Conservation (phyloP, 495 filamentous ascomycete species). For the Daldinia vernicosa region DNA sequence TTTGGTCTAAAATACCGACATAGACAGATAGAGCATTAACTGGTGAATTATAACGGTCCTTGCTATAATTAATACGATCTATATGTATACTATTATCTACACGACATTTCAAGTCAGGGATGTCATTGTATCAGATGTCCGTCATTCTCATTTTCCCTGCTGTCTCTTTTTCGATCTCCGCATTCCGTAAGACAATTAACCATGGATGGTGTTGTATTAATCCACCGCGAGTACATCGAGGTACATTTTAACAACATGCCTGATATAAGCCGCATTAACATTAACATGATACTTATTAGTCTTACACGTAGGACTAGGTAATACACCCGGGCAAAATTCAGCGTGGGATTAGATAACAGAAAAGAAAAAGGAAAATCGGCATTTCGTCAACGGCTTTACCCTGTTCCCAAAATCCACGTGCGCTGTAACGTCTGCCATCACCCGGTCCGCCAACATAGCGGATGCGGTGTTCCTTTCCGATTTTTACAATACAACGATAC, state of each 20-base stretch:
- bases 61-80: constrained; percentile 21
- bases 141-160: constrained; percentile 35
- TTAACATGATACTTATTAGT: constrained; percentile 2
- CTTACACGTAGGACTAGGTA: constrained; percentile 1
- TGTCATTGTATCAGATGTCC: constrained; percentile 40
- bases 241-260: constrained; percentile 3
- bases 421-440: constrained; percentile 36
- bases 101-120: constrained; percentile 24
- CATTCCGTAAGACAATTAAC: constrained; percentile 22
- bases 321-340: constrained; percentile 21
- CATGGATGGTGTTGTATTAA: constrained; percentile 21
- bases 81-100: constrained; percentile 24
- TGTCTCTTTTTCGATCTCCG: constrained; percentile 28
- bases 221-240: constrained; percentile 3
- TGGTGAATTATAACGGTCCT: constrained; percentile 9
- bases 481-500: constrained; percentile 37
- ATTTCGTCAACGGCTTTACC: constrained; percentile 32
- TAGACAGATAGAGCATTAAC: constrained; percentile 12
- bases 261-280: constrained; percentile 13
- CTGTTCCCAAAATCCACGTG: constrained; percentile 37
- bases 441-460: constrained; percentile 35
- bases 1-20: not conserved
- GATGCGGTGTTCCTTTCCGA: constrained; percentile 40
- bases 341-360: constrained; percentile 32
- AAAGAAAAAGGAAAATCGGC: constrained; percentile 7